phyloP scores from a whole-genome alignment of 2,329 filamentous ascomycete species.

The Pyrenochaeta sp. region DNA sequence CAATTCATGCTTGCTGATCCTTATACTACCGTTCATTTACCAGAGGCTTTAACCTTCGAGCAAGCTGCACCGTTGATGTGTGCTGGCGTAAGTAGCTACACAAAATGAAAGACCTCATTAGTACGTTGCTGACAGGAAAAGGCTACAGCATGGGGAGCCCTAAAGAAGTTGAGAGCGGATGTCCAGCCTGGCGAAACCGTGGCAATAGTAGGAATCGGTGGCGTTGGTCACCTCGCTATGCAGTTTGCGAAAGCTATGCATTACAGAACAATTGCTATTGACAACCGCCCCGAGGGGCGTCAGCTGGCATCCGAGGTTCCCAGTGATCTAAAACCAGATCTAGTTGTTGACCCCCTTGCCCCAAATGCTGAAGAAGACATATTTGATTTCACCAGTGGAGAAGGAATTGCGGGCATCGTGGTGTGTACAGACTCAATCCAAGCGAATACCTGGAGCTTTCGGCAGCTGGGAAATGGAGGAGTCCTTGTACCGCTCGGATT shows the following conservation, averaged over 20 bases:
- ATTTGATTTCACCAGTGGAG: slow-evolving; percentile 21
- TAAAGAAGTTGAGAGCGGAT: slow-evolving; percentile 27
- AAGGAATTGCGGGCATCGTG: slow-evolving; percentile 34
- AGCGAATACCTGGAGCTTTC: slow-evolving; percentile 33
- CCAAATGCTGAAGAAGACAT: slow-evolving; percentile 21
- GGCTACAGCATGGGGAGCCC: slow-evolving; percentile 38
- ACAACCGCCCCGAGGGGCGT: slow-evolving; percentile 32
- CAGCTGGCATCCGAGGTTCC: slow-evolving; percentile 25
- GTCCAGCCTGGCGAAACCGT: slow-evolving; percentile 72
- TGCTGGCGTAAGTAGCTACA: slow-evolving; percentile 33
- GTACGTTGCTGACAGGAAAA: slow-evolving; percentile 10
- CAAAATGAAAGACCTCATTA: neutral
- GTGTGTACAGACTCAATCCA: slow-evolving; percentile 34
- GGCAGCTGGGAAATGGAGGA: slow-evolving; percentile 28
- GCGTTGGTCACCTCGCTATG: slow-evolving; percentile 77
- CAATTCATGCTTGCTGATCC: slow-evolving; percentile 45
- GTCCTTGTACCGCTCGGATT: slow-evolving; percentile 34
- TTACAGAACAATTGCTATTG: slow-evolving; percentile 29
- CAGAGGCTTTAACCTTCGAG: slow-evolving; percentile 27
- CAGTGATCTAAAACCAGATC: slow-evolving; percentile 24
- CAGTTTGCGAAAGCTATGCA: slow-evolving; percentile 66
- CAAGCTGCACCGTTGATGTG: slow-evolving; percentile 47
- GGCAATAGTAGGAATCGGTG: slow-evolving; percentile 82
- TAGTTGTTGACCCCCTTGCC: slow-evolving; percentile 23
- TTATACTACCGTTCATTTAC: slow-evolving; percentile 31